These are phyloP conservation scores for Cystofilobasidium bisporidii DNA, from an alignment of 768 basidiomycete species.

Conservation along the genomic window DNA sequence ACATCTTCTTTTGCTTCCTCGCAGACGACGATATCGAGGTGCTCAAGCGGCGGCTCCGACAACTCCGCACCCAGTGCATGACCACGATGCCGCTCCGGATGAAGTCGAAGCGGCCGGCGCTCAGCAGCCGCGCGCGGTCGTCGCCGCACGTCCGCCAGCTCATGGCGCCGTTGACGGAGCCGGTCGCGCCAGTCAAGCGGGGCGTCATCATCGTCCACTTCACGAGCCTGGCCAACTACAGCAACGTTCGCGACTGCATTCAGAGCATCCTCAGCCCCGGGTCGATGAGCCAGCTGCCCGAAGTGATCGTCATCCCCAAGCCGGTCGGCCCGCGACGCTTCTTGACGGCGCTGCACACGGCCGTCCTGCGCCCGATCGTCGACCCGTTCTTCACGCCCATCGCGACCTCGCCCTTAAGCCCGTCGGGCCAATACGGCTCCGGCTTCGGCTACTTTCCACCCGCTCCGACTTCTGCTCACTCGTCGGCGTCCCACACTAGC, in stretches of 20 bases:
- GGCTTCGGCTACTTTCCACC: conserved; percentile 37
- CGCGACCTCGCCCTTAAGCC: conserved; percentile 77
- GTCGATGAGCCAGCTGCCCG: conserved; percentile 49
- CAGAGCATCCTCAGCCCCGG: conserved; percentile 52
- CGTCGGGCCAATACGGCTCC: conserved; percentile 46
- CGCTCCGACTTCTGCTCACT: conserved; percentile 19
- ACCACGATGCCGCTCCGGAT: conserved; percentile 31
- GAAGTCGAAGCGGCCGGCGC: conserved; percentile 34
- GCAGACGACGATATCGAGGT: conserved; percentile 75
- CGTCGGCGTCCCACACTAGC: neutral
- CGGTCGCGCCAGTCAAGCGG: conserved; percentile 35
- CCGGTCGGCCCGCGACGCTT: conserved; percentile 91
- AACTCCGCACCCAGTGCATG: conserved; percentile 46
- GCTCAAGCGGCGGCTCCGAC: conserved; percentile 62
- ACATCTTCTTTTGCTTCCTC: neutral
- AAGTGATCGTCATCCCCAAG: conserved; percentile 94
- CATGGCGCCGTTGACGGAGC: conserved; percentile 37
- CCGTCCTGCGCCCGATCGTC: conserved; percentile 70
- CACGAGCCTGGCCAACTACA: conserved; percentile 81
- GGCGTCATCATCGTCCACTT: conserved; percentile 68
- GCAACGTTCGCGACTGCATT: conserved; percentile 71
- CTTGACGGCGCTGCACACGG: conserved; percentile 83
- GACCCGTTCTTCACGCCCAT: conserved; percentile 92
- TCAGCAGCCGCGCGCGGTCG: conserved; percentile 48
- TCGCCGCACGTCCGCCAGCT: conserved; percentile 63